Conservation (phyloP, 2,329 filamentous ascomycete genomes). For the Sordariomycetes sp. region DNA sequence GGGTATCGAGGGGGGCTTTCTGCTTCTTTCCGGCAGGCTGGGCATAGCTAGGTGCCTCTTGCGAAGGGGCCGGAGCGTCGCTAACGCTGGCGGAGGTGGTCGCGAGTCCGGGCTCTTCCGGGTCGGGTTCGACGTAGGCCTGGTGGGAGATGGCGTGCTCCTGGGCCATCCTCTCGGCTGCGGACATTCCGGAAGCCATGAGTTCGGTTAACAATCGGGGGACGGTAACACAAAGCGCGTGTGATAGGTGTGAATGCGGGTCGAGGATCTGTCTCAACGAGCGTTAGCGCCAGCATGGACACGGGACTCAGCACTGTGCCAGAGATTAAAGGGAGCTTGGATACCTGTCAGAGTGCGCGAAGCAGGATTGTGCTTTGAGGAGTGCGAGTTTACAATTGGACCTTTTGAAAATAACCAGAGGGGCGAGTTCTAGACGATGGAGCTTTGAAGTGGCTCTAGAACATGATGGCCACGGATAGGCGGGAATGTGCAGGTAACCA, state of each 20-base stretch:
- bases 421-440: background rate
- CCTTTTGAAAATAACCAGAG: constrained; percentile 4
- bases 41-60: constrained; percentile 36
- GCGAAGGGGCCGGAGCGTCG: constrained; percentile 30
- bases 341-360: background rate
- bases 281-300: background rate
- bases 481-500: constrained; percentile 5
- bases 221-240: constrained; percentile 1
- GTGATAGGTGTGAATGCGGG: background rate
- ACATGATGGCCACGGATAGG: constrained; percentile 4
- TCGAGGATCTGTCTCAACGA: background rate
- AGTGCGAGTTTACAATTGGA: constrained; percentile 5
- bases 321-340: background rate
- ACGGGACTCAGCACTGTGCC: background rate
- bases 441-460: constrained; percentile 3
- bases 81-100: background rate
- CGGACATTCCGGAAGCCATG: constrained; percentile 18
- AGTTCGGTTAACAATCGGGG: constrained; percentile 3
- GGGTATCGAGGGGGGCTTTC: constrained; percentile 56
- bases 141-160: constrained; percentile 44
- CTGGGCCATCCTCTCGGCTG: constrained; percentile 48
- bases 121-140: constrained; percentile 66
- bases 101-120: constrained; percentile 43
- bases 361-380: background rate
- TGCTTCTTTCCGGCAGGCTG: constrained; percentile 55